A percentile compares a stretch with the other conserved stretches of the same genome.
phyloP scores from a whole-genome alignment of 2,329 filamentous ascomycete genomes.

The Septoria petroselini region DNA sequence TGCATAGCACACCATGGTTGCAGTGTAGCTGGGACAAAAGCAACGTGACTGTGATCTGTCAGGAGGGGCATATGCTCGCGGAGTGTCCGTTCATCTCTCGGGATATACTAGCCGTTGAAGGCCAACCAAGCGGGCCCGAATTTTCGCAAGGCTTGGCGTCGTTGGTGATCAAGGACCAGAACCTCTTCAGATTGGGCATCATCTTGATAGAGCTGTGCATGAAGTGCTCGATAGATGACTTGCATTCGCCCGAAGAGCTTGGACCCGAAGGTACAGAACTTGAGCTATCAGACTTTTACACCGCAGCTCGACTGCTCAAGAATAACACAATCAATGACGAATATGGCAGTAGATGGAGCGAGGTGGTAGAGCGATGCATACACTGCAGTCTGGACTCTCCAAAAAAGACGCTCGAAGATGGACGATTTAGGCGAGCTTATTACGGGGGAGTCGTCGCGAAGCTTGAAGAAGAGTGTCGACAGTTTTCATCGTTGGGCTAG shows the following conservation, averaged over 20 bases:
- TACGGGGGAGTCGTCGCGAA: conserved; percentile 34
- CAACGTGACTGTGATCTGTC: conserved; percentile 17
- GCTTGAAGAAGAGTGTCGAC: conserved; percentile 28
- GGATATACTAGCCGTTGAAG: neutral
- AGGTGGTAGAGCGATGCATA: conserved; percentile 37
- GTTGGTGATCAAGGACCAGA: conserved; percentile 31
- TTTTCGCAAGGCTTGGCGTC: neutral
- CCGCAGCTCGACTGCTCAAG: conserved; percentile 32
- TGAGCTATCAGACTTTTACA: conserved; percentile 24
- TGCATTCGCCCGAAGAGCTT: conserved; percentile 26
- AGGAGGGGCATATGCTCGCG: conserved; percentile 12
- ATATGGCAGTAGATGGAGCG: conserved; percentile 34
- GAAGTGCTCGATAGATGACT: conserved; percentile 27
- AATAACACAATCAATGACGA: conserved; percentile 30
- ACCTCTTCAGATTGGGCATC: conserved; percentile 37
- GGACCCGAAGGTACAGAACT: conserved; percentile 20
- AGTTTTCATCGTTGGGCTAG: no score
- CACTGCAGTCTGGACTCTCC: conserved; percentile 35
- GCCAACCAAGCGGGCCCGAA: neutral
- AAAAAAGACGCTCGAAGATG: conserved; percentile 31
- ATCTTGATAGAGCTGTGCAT: conserved; percentile 39
- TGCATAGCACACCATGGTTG: conserved; percentile 23
- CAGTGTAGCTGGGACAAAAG: conserved; percentile 8
- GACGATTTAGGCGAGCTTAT: conserved; percentile 34
- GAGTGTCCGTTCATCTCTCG: conserved; percentile 24